Evolutionary conservation across 139 green algal genomes (phyloP).

Genomic region (Mesotaenium endlicherianum): DNA sequence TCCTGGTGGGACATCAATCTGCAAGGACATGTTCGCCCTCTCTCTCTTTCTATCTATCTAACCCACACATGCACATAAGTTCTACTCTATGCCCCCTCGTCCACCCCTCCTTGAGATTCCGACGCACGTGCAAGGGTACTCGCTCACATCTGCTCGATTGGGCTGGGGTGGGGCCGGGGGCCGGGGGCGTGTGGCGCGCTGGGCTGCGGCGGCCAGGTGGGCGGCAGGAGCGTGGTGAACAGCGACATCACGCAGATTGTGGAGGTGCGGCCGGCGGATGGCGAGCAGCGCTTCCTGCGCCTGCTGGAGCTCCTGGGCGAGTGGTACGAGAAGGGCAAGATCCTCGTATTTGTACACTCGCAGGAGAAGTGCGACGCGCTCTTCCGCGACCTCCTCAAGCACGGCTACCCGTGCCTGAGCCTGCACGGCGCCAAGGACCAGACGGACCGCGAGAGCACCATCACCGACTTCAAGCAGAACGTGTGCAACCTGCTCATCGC

Average conservation of each 20-base stretch:
- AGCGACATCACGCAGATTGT: constrained; percentile 89
- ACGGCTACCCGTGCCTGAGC: constrained; percentile 86
- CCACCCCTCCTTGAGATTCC: too few species aligned
- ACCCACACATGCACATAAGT: too few species aligned
- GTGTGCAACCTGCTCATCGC: constrained; percentile 85
- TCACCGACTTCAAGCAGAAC: constrained; percentile 90
- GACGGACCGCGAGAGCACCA: constrained; percentile 88
- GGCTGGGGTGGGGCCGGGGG: too few species aligned
- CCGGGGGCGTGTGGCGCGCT: too few species aligned
- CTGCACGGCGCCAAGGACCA: constrained; percentile 98
- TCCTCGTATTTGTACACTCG: constrained; percentile 81
- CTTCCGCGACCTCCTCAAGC: constrained; percentile 84
- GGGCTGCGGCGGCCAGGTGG: constrained; percentile 64
- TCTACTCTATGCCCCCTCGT: too few species aligned
- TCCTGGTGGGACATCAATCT: too few species aligned
- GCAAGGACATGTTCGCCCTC: too few species aligned
- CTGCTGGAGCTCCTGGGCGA: constrained; percentile 91
- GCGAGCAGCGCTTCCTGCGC: constrained; percentile 84
- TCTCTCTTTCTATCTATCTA: too few species aligned
- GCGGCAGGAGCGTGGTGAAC: constrained; percentile 90
- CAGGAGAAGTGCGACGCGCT: constrained; percentile 93
- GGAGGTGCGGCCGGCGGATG: constrained; percentile 68
- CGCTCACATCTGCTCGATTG: too few species aligned
- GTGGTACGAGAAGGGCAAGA: constrained; percentile 64
- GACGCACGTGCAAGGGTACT: too few species aligned